phyloP scores from a whole-genome alignment of 805 yeast genomes.

The Yarrowia osloensis region DNA sequence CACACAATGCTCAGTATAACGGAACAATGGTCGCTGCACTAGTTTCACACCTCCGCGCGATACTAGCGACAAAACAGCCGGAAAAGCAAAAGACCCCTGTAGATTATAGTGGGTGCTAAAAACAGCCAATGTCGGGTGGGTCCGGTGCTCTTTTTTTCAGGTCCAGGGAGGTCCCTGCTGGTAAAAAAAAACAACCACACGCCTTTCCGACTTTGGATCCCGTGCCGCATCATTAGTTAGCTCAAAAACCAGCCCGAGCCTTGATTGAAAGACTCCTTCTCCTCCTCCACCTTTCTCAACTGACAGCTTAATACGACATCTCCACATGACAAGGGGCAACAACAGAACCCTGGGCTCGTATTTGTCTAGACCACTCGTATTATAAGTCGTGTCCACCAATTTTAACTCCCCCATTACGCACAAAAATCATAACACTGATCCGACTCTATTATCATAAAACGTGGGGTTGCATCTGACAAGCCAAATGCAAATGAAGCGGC shows the following conservation, averaged over 20 bases:
- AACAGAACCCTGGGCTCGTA: constrained; percentile 9
- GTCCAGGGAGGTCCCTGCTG: not conserved
- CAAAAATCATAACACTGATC: not conserved
- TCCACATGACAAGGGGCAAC: not conserved
- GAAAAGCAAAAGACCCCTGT: constrained; percentile 1
- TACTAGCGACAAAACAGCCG: not conserved
- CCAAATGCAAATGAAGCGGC: not conserved
- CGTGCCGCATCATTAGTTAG: not conserved
- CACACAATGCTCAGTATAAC: not conserved
- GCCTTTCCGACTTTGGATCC: not conserved
- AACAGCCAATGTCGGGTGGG: not conserved
- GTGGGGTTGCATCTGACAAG: not conserved
- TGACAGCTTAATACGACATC: constrained; percentile 7
- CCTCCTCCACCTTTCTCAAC: not conserved
- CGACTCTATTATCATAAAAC: not conserved
- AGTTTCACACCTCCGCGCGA: not conserved
- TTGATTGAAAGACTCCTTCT: not conserved
- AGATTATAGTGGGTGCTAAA: not conserved
- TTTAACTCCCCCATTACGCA: not conserved
- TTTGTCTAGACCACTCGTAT: constrained; percentile 19
- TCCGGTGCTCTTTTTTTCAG: not conserved
- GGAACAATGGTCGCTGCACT: not conserved
- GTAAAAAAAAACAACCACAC: not conserved
- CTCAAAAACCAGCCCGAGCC: not conserved
- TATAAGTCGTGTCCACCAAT: not conserved